Base-by-base conservation (phyloP, 306 rosid species). In the Malus domestica region DNA sequence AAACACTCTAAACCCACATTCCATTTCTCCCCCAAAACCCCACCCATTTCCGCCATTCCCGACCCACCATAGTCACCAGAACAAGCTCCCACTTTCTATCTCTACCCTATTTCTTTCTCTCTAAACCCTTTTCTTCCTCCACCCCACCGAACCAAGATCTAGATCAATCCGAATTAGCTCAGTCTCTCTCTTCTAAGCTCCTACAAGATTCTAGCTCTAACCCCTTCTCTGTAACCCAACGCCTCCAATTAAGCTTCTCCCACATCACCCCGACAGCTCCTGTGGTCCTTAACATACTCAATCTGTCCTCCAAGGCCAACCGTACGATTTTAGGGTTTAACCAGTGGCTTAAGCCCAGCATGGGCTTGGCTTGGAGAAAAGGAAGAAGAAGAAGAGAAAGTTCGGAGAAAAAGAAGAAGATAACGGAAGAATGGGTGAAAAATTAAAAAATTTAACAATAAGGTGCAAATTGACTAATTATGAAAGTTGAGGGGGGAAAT, bases 171-270 rank as follows among this genome's bases (percentile, higher is more conserved):
- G 23, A 13, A 22, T 15, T 72, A 38, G 77, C 91, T 5, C 78
- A 9, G 2, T 87, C 92, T 0, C 76, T 94, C 78, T 88, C 96
- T 13, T 33, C 81, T 3, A 88, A 86, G 78, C 93, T 90, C 52
- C 85, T 88, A 33, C 85, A 75, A 32, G 90, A 92, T 72, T 70
- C 87, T 0, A 67, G 80, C 29, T 80, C 89, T 4, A 83, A 87
- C 71, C 80, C 90, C 20, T 80, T 79, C 18, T 80, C 97, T 0
- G 78, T 94, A 55, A 22, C 81, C 58, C 78, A 85, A 76, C 91
- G 90, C 33, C 91, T 94, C 58, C 78, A 87, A 6, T 91, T 90
- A 2, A 76, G 82, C 78, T 88, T 90, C 87, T 87, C 98, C 1
- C 96, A 90, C 78, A 58, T 95, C 65, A 76, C 79, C 4, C 92